Conservation (phyloP, 2,329 filamentous ascomycete genomes). For the Exophiala xenobiotica region DNA sequence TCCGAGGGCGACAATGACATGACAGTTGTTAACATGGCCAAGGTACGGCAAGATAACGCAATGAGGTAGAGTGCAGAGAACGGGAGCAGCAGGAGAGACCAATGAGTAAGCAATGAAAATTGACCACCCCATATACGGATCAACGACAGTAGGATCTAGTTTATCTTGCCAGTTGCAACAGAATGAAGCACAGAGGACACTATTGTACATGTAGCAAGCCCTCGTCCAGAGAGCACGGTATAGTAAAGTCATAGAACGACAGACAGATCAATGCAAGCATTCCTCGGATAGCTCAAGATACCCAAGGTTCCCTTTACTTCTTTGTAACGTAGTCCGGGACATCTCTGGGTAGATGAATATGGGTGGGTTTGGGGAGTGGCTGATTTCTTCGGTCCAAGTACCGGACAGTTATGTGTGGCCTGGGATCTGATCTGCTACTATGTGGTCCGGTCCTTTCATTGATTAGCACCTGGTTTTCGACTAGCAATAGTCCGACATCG, state of each 20-base stretch:
- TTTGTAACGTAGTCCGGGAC: neutral
- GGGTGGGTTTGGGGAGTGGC: neutral
- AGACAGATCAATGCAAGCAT: neutral
- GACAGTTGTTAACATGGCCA: neutral
- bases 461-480: neutral
- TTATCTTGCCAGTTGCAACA: neutral
- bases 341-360: neutral
- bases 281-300: neutral
- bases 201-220: neutral
- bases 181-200: neutral
- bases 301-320: neutral
- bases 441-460: neutral
- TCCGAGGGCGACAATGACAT: neutral
- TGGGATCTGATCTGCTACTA: neutral
- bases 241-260: neutral
- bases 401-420: neutral
- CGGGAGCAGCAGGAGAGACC: neutral
- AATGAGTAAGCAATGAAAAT: neutral
- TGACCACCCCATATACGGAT: neutral
- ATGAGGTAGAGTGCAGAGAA: neutral
- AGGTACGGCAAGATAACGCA: neutral
- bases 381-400: neutral
- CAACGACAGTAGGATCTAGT: neutral
- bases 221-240: neutral
- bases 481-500: neutral